Evolutionary conservation across 148 eudicot species (phyloP).

Genomic region (Gaultheria prostrata): DNA sequence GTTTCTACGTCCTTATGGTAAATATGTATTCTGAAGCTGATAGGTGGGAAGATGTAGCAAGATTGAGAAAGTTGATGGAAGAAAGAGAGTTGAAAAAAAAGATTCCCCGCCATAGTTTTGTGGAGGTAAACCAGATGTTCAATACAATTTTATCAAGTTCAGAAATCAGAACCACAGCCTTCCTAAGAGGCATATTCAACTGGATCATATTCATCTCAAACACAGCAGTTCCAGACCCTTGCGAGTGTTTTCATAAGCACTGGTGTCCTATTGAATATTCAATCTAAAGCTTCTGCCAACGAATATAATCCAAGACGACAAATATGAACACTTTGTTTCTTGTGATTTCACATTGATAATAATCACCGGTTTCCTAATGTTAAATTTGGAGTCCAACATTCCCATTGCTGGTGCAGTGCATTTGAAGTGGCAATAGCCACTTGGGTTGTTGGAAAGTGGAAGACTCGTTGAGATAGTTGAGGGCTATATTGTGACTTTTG

Average conservation of each 20-base stretch:
- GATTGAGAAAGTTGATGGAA: slow-evolving; percentile 18
- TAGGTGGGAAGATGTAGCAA: slow-evolving; percentile 31
- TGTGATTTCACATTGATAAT: neutral
- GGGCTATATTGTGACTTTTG: neutral
- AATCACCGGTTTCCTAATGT: neutral
- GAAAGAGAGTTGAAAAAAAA: slow-evolving; percentile 21
- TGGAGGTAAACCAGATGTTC: slow-evolving; percentile 22
- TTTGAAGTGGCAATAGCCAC: neutral
- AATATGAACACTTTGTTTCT: neutral
- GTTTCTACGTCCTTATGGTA: slow-evolving; percentile 18
- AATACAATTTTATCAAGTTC: slow-evolving; percentile 15
- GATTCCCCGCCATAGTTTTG: slow-evolving; percentile 24
- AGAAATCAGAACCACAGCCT: neutral
- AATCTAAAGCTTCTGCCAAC: neutral
- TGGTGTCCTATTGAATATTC: neutral
- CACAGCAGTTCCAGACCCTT: neutral
- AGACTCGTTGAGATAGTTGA: neutral
- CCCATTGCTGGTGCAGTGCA: slow-evolving; percentile 2
- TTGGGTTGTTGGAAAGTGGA: neutral
- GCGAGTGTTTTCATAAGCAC: neutral
- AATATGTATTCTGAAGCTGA: slow-evolving; percentile 35
- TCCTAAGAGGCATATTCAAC: neutral
- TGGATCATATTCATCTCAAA: neutral
- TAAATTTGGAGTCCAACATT: neutral
- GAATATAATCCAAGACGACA: neutral